Evolutionary conservation across 2,329 filamentous ascomycete genomes (phyloP).

Genomic region (Plectosphaerella plurivora): DNA sequence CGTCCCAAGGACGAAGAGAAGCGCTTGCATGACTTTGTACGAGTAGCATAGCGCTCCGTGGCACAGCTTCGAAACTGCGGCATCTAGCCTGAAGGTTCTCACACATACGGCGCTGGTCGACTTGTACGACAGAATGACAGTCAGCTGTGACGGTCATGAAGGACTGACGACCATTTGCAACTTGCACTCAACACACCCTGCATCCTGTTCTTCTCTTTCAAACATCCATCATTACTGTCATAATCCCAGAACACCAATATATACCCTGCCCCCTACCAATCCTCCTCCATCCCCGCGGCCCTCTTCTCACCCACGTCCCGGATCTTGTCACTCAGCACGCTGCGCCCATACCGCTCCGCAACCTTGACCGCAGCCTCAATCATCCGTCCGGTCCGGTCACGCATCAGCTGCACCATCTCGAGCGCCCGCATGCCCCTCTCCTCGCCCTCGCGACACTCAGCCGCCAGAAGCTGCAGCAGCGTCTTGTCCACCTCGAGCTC

Average conservation of each 20-base stretch:
- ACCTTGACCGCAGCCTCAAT: conserved; percentile 87
- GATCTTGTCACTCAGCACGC: conserved; percentile 85
- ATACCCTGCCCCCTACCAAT: conserved; percentile 16
- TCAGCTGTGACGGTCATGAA: no score
- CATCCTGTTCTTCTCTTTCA: not conserved
- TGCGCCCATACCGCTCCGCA: conserved; percentile 76
- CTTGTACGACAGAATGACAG: no score
- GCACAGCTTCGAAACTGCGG: no score
- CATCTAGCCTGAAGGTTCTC: no score
- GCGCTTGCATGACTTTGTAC: no score
- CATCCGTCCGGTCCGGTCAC: conserved; percentile 82
- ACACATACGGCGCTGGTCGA: no score
- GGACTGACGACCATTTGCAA: no score
- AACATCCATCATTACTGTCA: not conserved
- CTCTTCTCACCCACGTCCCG: conserved; percentile 73
- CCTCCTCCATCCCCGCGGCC: conserved; percentile 56
- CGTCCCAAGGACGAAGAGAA: no score
- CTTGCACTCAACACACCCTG: not conserved
- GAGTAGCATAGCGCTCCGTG: no score
- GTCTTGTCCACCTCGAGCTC: conserved; percentile 88
- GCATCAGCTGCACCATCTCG: conserved; percentile 84
- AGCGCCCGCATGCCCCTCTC: conserved; percentile 92
- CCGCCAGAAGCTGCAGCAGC: conserved; percentile 79
- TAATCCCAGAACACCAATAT: no score
- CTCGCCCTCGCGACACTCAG: conserved; percentile 89